Evolutionary conservation across 2,329 filamentous ascomycete species (phyloP).

Genomic region (Pleoardoris graminearum): DNA sequence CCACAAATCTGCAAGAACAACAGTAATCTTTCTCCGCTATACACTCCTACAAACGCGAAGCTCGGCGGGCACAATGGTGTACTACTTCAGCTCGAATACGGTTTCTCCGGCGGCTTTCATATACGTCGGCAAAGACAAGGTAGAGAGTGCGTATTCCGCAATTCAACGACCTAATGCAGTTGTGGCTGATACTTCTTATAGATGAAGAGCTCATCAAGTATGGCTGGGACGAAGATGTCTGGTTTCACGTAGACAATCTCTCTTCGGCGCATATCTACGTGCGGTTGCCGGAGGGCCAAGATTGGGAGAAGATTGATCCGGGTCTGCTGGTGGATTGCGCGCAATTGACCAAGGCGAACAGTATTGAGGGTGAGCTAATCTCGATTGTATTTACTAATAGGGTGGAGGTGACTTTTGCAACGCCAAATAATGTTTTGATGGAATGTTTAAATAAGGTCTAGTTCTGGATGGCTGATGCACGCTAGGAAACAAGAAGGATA

Average conservation of each 20-base stretch:
- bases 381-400: not conserved
- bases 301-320: constrained; percentile 80
- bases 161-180: no score
- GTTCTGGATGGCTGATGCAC: no score
- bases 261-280: constrained; percentile 97
- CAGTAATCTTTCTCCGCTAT: no score
- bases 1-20: not conserved
- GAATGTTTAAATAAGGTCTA: no score
- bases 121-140: constrained; percentile 98
- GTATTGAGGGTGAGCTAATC: constrained; percentile 72
- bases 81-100: constrained; percentile 87
- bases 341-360: constrained; percentile 98
- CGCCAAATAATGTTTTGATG: not conserved
- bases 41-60: no score
- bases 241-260: constrained; percentile 98
- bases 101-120: constrained; percentile 83
- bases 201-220: constrained; percentile 96
- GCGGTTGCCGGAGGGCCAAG: constrained; percentile 74
- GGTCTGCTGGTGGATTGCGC: constrained; percentile 82
- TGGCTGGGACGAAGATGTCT: constrained; percentile 94
- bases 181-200: no score
- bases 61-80: constrained; percentile 76
- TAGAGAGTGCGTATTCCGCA: constrained; percentile 73
- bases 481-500: constrained; percentile 93
- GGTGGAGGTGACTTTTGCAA: not conserved